Conservation (phyloP, 225 moss, liverwort and hornwort genomes). For the Ulota crispa region DNA sequence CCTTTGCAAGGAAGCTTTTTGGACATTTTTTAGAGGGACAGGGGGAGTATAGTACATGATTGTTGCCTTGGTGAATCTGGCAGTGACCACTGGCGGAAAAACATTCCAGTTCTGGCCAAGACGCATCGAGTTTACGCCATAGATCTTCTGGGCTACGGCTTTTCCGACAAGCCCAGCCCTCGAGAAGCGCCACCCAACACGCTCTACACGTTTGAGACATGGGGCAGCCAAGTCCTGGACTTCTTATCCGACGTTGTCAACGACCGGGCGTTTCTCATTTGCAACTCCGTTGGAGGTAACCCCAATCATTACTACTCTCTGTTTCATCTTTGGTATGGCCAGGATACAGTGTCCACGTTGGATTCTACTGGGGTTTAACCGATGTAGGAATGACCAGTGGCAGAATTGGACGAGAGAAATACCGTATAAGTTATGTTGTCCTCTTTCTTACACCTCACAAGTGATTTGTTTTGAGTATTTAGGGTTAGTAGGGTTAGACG, state of each 20-base stretch:
- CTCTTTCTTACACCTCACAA: neutral
- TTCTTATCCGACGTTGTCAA: constrained; percentile 73
- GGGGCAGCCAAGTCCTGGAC: constrained; percentile 74
- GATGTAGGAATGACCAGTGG: neutral
- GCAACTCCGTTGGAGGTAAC: constrained; percentile 89
- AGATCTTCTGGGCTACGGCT: constrained; percentile 83
- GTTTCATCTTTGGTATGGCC: neutral
- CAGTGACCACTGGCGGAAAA: constrained; percentile 97
- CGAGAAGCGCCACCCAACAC: constrained; percentile 51
- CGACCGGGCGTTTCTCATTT: constrained; percentile 75
- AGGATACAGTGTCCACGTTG: neutral
- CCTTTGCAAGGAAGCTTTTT: no score
- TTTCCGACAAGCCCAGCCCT: constrained; percentile 81
- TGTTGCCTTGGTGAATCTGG: neutral
- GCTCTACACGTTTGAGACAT: constrained; percentile 78
- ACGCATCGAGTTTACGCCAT: constrained; percentile 76
- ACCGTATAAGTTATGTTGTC: neutral
- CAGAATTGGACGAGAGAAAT: neutral
- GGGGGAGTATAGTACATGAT: neutral
- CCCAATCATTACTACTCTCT: neutral
- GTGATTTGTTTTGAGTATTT: neutral
- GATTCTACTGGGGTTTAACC: neutral
- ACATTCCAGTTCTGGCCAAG: constrained; percentile 65
- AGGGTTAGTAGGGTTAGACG: constrained; percentile 82
- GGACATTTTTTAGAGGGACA: no score